These are phyloP conservation scores for Myriosclerotinia curreyana DNA, from an alignment of 2,329 filamentous ascomycete genomes.

Conservation along the genomic window DNA sequence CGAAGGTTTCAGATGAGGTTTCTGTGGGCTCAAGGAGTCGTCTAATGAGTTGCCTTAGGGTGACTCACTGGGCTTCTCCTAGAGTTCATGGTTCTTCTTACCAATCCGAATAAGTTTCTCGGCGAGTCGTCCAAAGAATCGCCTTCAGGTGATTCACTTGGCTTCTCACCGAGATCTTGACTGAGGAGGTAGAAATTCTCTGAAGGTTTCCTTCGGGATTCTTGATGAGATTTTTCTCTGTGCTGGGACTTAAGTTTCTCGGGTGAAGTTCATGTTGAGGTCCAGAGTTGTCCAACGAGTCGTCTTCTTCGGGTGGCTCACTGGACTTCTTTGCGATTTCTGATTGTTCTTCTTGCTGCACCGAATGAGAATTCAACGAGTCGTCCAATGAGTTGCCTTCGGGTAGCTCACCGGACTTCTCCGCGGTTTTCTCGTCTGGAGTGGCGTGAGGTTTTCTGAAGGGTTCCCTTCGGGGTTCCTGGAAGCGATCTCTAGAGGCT, in stretches of 20 bases:
- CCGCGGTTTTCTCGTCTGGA: slow-evolving; percentile 10
- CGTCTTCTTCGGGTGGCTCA: not conserved
- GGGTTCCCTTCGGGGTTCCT: not conserved
- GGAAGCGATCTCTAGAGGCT: not conserved
- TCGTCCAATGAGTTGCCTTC: not conserved
- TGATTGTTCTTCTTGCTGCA: slow-evolving; percentile 15
- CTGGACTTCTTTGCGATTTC: not conserved
- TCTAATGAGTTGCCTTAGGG: not conserved
- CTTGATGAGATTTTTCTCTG: slow-evolving; percentile 7
- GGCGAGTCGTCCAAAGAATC: not conserved
- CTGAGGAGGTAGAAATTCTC: slow-evolving; percentile 1
- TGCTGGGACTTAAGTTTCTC: slow-evolving; percentile 14
- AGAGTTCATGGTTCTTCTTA: not conserved
- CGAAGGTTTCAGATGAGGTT: slow-evolving; percentile 12
- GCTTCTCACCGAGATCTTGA: slow-evolving; percentile 1
- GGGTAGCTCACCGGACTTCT: slow-evolving; percentile 1
- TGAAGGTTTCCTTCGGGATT: slow-evolving; percentile 9
- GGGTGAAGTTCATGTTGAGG: slow-evolving; percentile 8
- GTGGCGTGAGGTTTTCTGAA: slow-evolving; percentile 7
- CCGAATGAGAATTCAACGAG: slow-evolving; percentile 12
- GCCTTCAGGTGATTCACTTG: not conserved
- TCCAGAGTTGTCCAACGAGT: not conserved
- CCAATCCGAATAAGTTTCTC: slow-evolving; percentile 12
- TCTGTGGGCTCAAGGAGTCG: not conserved
- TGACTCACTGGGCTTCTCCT: not conserved